Conservation (phyloP, 768 basidiomycete genomes). For the Solioccasus polychromus region DNA sequence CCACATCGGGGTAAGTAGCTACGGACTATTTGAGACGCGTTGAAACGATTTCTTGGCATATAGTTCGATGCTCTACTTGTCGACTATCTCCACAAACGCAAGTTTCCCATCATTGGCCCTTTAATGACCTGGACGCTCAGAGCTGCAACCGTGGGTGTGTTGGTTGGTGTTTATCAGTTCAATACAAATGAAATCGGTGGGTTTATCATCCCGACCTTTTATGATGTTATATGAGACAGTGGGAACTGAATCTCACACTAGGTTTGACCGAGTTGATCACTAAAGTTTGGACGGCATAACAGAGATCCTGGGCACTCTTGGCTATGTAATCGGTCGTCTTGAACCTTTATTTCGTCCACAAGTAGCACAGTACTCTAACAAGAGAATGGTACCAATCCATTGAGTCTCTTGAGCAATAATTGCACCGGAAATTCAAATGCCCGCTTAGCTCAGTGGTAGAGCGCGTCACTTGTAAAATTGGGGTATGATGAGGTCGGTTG, state of each 20-base stretch:
- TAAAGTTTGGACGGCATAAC: slow-evolving; percentile 82
- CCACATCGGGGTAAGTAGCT: slow-evolving; percentile 78
- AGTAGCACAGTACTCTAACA: not conserved
- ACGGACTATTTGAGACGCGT: not conserved
- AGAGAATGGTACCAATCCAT: too few relatives aligned
- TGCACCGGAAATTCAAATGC: slow-evolving; percentile 1
- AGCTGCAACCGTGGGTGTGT: slow-evolving; percentile 70
- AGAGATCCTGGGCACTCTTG: not conserved
- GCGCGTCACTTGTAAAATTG: slow-evolving; percentile 40
- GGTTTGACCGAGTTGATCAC: slow-evolving; percentile 85
- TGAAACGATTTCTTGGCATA: not conserved
- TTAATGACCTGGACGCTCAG: slow-evolving; percentile 74
- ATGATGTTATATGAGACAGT: not conserved
- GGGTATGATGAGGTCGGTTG: slow-evolving; percentile 42
- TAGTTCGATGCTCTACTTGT: slow-evolving; percentile 76
- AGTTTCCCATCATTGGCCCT: slow-evolving; percentile 82
- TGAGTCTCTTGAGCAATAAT: not conserved
- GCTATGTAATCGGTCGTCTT: not conserved
- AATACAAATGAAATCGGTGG: slow-evolving; percentile 97
- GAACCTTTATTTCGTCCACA: not conserved
- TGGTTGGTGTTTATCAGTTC: slow-evolving; percentile 94
- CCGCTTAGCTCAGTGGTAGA: slow-evolving; percentile 46
- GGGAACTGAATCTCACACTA: slow-evolving; percentile 27
- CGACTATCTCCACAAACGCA: slow-evolving; percentile 92
- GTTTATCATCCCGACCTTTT: too few relatives aligned